Evolutionary conservation across 108 stramenopile species (phyloP), one percentile per base, ranked within the genome.

Genomic region (Skeletonema costatum): DNA sequence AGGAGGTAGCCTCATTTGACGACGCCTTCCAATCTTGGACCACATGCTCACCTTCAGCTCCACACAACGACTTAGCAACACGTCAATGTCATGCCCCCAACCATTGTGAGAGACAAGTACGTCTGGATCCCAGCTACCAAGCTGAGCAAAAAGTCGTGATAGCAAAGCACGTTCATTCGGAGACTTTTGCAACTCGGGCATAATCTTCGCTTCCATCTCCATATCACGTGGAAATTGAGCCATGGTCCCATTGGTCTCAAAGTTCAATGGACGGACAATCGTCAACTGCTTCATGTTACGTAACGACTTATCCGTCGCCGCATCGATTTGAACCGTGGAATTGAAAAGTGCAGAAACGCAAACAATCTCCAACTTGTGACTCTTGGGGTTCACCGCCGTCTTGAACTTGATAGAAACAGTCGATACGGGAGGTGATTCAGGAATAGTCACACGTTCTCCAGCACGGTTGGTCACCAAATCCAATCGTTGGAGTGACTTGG

Each of bases 71-170:
- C 64, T 81, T 36, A 99, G 91, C 9, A 99, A 87, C 7, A 99
- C 95, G 77, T 98, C 98, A 32, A 98, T 78, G 64, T 98, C 98
- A 70, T 98, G 97, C n/a, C 96, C 96, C 87, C 94, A 92, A 32
- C 98, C 94, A 85, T 99, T 98, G 93, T 99, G 99, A 5, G 96
- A 98, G 2, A 97, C 91, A 31, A 99, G 33, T 10, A 98, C 90
- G 70, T 99, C 99, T 12, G 99, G 99, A 83, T 99, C 99, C 91
- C 97, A 97, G 32, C 64, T 76, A 10, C 95, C 94, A 58, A 99
- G 68, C 72, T 94, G 92, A 31, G 82, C 81, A 61, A 97, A 74
- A 32, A 97, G 84, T 14, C 84, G 81, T 21, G 81, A 92, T 32
- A 99, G 79, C 70, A 99, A 84, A 7, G 96, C 96, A 4, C 98